Evolutionary conservation across 2,329 filamentous ascomycete species (phyloP).

Genomic region (Neofusicoccum parvum): DNA sequence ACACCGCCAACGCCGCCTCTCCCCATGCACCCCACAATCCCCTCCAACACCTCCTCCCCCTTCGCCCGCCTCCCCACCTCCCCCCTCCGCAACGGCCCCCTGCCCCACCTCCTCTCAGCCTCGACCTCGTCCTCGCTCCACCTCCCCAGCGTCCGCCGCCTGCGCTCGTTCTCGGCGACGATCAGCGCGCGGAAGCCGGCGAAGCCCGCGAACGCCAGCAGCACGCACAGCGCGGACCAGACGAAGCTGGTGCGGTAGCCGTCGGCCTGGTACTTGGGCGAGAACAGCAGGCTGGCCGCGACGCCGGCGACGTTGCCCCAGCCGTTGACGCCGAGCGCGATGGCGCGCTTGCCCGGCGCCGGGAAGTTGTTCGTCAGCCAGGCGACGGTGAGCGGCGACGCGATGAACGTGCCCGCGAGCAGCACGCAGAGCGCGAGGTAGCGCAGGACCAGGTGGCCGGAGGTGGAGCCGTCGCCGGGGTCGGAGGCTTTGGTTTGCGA

Average conservation of each 20-base stretch:
- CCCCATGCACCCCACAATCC: constrained; percentile 22
- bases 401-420: constrained; percentile 53
- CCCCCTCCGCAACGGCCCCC: constrained; percentile 26
- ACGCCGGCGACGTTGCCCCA: constrained; percentile 56
- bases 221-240: constrained; percentile 44
- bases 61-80: constrained; percentile 27
- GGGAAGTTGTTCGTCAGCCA: constrained; percentile 60
- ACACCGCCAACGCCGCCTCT: constrained; percentile 23
- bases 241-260: constrained; percentile 48
- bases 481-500: background rate
- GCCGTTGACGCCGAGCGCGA: constrained; percentile 58
- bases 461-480: constrained; percentile 29
- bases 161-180: constrained; percentile 40
- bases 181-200: constrained; percentile 42
- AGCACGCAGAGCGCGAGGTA: constrained; percentile 53
- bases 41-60: constrained; percentile 28
- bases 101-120: constrained; percentile 36
- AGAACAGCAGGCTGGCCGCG: constrained; percentile 47
- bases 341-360: constrained; percentile 54
- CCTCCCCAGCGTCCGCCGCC: constrained; percentile 31
- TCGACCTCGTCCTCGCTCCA: constrained; percentile 43
- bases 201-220: constrained; percentile 44
- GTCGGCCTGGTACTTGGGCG: constrained; percentile 29
- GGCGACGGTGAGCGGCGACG: constrained; percentile 56
- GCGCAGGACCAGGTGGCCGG: constrained; percentile 29